Evolutionary conservation across 169 alveolate species (phyloP).

Genomic region (Theileria parva): DNA sequence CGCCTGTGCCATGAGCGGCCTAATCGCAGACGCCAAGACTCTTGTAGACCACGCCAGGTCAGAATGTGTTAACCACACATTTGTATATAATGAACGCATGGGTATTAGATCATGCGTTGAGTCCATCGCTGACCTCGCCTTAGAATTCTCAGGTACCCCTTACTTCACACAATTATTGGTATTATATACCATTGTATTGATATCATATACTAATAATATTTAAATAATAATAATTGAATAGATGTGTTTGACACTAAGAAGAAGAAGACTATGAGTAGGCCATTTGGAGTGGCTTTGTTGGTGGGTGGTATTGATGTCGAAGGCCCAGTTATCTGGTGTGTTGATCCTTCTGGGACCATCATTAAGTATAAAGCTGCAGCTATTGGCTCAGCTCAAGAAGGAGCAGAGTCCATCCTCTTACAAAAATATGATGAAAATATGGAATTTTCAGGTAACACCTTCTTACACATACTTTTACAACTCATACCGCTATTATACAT

Average conservation of each 20-base stretch:
- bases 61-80: conserved; percentile 94
- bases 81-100: conserved; percentile 94
- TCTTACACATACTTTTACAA: background rate
- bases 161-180: background rate
- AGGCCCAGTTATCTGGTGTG: conserved; percentile 94
- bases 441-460: conserved; percentile 83
- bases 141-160: conserved; percentile 88
- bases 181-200: background rate
- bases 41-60: conserved; percentile 97
- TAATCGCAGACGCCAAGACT: conserved; percentile 97
- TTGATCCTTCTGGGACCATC: conserved; percentile 97
- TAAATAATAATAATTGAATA: background rate
- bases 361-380: conserved; percentile 95
- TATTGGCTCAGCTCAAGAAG: conserved; percentile 94
- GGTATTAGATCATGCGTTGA: conserved; percentile 87
- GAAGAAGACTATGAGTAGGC: conserved; percentile 91
- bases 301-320: conserved; percentile 95
- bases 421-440: conserved; percentile 91
- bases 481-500: background rate
- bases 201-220: background rate
- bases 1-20: conserved; percentile 97
- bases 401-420: conserved; percentile 93
- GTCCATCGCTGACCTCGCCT: conserved; percentile 92
- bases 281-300: conserved; percentile 96
- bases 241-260: conserved; percentile 76